phyloP scores from a whole-genome alignment of 176 grass and related monocot genomes.

The Typha latifolia region DNA sequence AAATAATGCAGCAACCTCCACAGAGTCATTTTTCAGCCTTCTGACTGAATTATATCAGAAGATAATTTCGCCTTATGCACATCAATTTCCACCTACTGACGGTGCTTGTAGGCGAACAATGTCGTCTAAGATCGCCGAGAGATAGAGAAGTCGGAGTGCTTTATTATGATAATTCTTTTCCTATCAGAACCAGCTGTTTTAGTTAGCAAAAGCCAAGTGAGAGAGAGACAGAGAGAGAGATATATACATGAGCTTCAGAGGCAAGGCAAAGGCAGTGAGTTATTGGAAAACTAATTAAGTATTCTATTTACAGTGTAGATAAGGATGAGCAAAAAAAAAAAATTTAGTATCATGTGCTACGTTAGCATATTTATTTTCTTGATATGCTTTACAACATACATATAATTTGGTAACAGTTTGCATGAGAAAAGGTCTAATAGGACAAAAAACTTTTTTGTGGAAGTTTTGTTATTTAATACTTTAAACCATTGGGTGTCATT shows the following conservation, averaged over 20 bases:
- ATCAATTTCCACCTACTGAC: neutral
- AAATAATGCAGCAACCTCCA: conserved; percentile 35
- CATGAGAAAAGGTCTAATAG: neutral
- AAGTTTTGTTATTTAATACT: no score
- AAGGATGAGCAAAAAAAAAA: neutral
- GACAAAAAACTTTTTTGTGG: no score
- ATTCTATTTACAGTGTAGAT: neutral
- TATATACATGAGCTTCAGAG: neutral
- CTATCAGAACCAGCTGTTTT: neutral
- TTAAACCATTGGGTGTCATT: no score
- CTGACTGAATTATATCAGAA: conserved; percentile 32
- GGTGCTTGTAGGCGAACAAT: neutral
- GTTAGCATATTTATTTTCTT: conserved; percentile 3
- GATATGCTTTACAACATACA: conserved; percentile 6
- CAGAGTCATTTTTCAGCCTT: conserved; percentile 54
- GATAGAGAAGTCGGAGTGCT: neutral
- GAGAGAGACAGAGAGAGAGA: neutral
- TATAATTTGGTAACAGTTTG: conserved; percentile 12
- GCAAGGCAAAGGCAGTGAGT: neutral
- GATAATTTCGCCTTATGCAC: neutral
- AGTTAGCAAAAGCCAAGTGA: neutral
- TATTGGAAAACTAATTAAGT: neutral
- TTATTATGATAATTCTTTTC: neutral
- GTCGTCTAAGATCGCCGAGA: neutral
- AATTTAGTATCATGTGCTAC: neutral